Evolutionary conservation across 2,329 filamentous ascomycete species (phyloP).

Genomic region (Trichoderma guizhouense): DNA sequence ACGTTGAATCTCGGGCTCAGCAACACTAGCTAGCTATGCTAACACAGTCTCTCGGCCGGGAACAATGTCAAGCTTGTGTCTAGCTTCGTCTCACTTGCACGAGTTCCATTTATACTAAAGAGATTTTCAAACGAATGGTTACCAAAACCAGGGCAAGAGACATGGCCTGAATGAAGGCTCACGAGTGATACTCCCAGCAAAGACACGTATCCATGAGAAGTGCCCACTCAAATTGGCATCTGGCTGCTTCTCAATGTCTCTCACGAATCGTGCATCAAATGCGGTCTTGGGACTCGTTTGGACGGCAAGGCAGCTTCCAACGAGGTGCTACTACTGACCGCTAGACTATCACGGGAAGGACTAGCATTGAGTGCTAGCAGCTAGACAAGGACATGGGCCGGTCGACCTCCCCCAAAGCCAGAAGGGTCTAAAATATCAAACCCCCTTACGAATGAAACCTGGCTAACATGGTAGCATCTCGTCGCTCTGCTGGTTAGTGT

Average conservation of each 20-base stretch:
- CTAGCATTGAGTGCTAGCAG: neutral
- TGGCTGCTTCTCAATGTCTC: neutral
- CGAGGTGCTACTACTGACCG: neutral
- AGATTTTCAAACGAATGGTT: neutral
- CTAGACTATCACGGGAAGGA: slow-evolving; percentile 6
- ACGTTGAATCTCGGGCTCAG: neutral
- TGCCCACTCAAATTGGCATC: neutral
- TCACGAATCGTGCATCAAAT: neutral
- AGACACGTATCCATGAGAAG: neutral
- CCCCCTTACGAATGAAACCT: slow-evolving; percentile 2
- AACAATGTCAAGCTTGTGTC: neutral
- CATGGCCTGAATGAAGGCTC: neutral
- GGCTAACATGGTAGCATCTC: neutral
- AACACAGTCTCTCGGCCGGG: neutral
- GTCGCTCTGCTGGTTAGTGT: neutral
- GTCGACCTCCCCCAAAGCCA: neutral
- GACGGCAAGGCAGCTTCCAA: neutral
- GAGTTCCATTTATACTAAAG: neutral
- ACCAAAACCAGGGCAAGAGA: neutral
- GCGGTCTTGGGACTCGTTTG: neutral
- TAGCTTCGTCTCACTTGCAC: neutral
- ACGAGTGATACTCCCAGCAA: neutral
- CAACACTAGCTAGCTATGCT: neutral
- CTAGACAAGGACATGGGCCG: slow-evolving; percentile 5
- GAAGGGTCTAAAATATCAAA: neutral